Percentiles rank a stretch among this genome's conserved stretches.
Evolutionary conservation across 2,329 filamentous ascomycete genomes (phyloP).

Genomic region (Aspergillus pseudotamarii): DNA sequence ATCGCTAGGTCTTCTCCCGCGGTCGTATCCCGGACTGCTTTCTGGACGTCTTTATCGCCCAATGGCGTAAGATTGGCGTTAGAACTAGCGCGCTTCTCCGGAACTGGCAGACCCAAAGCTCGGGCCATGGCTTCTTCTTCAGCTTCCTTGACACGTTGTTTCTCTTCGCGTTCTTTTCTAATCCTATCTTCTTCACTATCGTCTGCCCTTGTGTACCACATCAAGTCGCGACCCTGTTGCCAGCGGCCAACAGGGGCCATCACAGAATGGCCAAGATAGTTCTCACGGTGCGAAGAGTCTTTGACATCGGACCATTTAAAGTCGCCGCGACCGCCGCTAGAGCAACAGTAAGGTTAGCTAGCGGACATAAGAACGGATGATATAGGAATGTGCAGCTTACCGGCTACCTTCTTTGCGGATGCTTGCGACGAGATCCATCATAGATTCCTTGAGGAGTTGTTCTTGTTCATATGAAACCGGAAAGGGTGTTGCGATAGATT

Average conservation of each 20-base stretch:
- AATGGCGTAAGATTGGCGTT: slow-evolving; percentile 69
- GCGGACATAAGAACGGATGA: neutral
- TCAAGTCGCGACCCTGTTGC: slow-evolving; percentile 75
- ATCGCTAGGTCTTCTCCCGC: slow-evolving; percentile 29
- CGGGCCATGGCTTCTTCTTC: slow-evolving; percentile 88
- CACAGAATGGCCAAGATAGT: slow-evolving; percentile 83
- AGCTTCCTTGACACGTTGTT: slow-evolving; percentile 80
- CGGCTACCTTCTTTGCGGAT: slow-evolving; percentile 88
- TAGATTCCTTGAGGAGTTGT: slow-evolving; percentile 14
- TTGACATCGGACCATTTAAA: slow-evolving; percentile 98
- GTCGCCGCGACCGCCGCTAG: slow-evolving; percentile 79
- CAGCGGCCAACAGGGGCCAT: slow-evolving; percentile 92
- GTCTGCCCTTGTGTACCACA: slow-evolving; percentile 66
- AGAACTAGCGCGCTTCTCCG: slow-evolving; percentile 57
- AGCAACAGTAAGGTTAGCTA: slow-evolving; percentile 15
- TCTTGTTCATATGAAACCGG: neutral
- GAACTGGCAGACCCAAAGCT: slow-evolving; percentile 77
- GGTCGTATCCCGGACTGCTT: slow-evolving; percentile 50
- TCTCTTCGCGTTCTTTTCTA: slow-evolving; percentile 69
- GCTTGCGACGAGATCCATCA: slow-evolving; percentile 90
- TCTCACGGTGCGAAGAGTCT: slow-evolving; percentile 83
- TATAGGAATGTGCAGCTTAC: slow-evolving; percentile 36
- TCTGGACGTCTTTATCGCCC: slow-evolving; percentile 62
- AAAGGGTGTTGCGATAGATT: neutral
- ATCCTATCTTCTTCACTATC: slow-evolving; percentile 51